phyloP scores from a whole-genome alignment of 202 grass and related monocot genomes.

The Panicum hallii region DNA sequence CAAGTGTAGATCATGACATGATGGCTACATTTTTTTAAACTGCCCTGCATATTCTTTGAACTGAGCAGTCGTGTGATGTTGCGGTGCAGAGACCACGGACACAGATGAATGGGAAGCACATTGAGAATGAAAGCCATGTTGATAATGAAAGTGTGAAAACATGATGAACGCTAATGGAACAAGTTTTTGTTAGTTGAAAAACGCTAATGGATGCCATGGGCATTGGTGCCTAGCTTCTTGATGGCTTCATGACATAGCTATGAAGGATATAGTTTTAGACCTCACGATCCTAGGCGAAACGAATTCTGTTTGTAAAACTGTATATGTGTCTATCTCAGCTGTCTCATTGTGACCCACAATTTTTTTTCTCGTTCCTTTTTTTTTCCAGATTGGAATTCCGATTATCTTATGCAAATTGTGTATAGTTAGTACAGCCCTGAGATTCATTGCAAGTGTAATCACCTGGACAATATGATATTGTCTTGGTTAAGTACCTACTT shows the following conservation, averaged over 20 bases:
- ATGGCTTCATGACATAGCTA: slow-evolving; percentile 28
- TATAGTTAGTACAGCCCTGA: background rate
- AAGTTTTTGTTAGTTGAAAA: background rate
- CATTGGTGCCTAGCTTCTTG: background rate
- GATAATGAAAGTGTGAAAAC: slow-evolving; percentile 57
- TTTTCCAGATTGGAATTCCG: slow-evolving; percentile 24
- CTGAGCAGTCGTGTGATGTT: slow-evolving; percentile 23
- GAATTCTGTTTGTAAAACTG: slow-evolving; percentile 36
- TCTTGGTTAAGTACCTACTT: background rate
- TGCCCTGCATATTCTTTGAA: background rate
- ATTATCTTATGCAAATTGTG: slow-evolving; percentile 42
- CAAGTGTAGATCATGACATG: background rate
- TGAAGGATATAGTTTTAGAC: slow-evolving; percentile 22
- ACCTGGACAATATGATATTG: background rate
- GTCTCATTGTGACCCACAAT: background rate
- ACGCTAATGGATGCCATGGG: background rate
- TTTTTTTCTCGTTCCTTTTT: slow-evolving; percentile 14
- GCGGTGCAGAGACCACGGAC: slow-evolving; percentile 62
- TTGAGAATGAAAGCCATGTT: slow-evolving; percentile 64
- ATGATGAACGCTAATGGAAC: slow-evolving; percentile 8
- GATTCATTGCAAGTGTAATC: background rate
- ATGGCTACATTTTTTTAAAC: slow-evolving; percentile 2
- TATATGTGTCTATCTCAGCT: background rate
- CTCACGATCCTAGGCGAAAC: slow-evolving; percentile 34
- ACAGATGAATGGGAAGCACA: slow-evolving; percentile 83